Evolutionary conservation across 2,329 filamentous ascomycete species (phyloP).

Genomic region (Alternaria panax): DNA sequence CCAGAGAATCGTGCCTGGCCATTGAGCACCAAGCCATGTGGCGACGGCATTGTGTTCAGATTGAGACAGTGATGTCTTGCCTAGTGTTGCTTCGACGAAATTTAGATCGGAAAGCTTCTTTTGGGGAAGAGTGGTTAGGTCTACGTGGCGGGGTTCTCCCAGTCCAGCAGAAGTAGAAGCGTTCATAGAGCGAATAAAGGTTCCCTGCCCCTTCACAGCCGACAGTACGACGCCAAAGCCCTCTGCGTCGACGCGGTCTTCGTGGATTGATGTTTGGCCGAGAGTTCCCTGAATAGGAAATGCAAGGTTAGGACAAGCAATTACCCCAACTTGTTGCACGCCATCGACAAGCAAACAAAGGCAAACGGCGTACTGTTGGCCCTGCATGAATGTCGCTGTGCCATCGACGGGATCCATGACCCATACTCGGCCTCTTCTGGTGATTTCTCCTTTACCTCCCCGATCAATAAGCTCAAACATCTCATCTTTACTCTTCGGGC

Average conservation of each 20-base stretch:
- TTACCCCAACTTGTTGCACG: slow-evolving; percentile 63
- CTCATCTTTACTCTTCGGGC: slow-evolving; percentile 58
- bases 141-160: slow-evolving; percentile 43
- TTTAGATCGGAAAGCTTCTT: slow-evolving; percentile 46
- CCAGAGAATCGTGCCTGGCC: slow-evolving; percentile 61
- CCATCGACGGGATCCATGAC: slow-evolving; percentile 71
- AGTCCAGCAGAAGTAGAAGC: slow-evolving; percentile 31
- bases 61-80: slow-evolving; percentile 49
- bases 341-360: slow-evolving; percentile 66
- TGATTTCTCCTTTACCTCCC: slow-evolving; percentile 62
- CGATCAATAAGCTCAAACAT: slow-evolving; percentile 69
- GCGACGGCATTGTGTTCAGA: slow-evolving; percentile 49
- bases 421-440: slow-evolving; percentile 61
- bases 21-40: slow-evolving; percentile 49
- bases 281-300: slow-evolving; percentile 40
- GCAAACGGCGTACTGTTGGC: slow-evolving; percentile 69
- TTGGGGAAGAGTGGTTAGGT: slow-evolving; percentile 20
- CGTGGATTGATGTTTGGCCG: slow-evolving; percentile 33
- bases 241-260: slow-evolving; percentile 53
- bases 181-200: slow-evolving; percentile 51
- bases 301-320: slow-evolving; percentile 69
- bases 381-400: slow-evolving; percentile 67
- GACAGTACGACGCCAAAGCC: slow-evolving; percentile 56
- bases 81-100: slow-evolving; percentile 57
- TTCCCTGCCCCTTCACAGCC: slow-evolving; percentile 57